Evolutionary conservation across 2,329 filamentous ascomycete genomes (phyloP).

Genomic region (Arthrobotrys megalospora): DNA sequence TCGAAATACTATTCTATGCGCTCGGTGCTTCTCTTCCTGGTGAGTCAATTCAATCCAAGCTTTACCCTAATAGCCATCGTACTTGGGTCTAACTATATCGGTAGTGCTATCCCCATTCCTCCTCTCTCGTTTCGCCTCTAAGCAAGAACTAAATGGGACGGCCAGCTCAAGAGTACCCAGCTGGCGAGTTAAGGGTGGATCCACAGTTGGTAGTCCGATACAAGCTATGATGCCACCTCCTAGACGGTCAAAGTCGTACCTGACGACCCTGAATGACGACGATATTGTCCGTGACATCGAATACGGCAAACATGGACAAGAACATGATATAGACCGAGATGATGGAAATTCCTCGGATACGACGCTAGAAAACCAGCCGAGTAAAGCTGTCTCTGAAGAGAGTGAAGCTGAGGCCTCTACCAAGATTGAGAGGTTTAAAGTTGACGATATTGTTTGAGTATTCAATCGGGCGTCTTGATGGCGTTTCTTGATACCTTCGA

Average conservation of each 20-base stretch:
- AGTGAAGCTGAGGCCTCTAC: conserved; percentile 8
- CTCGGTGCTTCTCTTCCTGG: conserved; percentile 65
- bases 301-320: conserved; percentile 6
- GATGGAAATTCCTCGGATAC: conserved; percentile 41
- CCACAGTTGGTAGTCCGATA: conserved; percentile 45
- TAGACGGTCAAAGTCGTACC: conserved; percentile 32
- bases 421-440: conserved; percentile 3
- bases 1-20: conserved; percentile 65
- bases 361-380: conserved; percentile 32
- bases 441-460: conserved; percentile 39
- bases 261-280: conserved; percentile 33
- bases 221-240: conserved; percentile 25
- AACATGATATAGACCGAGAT: conserved; percentile 18
- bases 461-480: background rate
- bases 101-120: conserved; percentile 55
- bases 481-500: background rate
- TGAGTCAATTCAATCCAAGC: background rate
- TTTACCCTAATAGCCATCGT: background rate
- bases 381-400: conserved; percentile 24
- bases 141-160: conserved; percentile 25
- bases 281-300: conserved; percentile 29
- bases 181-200: conserved; percentile 58
- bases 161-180: conserved; percentile 52
- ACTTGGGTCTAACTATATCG: background rate
- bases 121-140: conserved; percentile 48